phyloP scores from a whole-genome alignment of 148 eudicot species.

The Vaccinium macrocarpon region DNA sequence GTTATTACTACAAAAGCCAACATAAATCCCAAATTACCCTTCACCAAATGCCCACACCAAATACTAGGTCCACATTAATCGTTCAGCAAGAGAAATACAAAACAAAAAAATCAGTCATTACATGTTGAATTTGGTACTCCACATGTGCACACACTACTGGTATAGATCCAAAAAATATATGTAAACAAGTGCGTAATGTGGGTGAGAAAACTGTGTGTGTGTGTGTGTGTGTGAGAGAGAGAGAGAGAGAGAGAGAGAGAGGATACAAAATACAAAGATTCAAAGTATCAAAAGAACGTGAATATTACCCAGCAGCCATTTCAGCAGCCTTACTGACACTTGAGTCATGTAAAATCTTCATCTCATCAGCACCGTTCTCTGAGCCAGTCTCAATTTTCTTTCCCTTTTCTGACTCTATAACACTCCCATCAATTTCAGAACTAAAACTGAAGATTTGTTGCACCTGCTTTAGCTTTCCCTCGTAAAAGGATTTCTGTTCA shows the following conservation, averaged over 20 bases:
- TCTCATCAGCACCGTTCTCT: slow-evolving; percentile 53
- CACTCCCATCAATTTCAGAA: slow-evolving; percentile 50
- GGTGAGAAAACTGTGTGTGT: neutral
- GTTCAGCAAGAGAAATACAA: neutral
- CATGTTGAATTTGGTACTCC: neutral
- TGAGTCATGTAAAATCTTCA: slow-evolving; percentile 71
- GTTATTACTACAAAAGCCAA: neutral
- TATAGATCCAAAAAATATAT: neutral
- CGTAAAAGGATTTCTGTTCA: slow-evolving; percentile 71
- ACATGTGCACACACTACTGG: neutral
- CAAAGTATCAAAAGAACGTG: neutral
- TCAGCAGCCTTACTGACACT: slow-evolving; percentile 97
- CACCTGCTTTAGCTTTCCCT: slow-evolving; percentile 80
- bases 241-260: too few species aligned
- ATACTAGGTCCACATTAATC: neutral
- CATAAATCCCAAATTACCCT: neutral
- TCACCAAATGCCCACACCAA: neutral
- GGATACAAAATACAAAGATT: neutral
- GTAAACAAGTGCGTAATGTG: neutral
- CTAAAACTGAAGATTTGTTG: slow-evolving; percentile 75
- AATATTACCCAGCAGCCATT: slow-evolving; percentile 89
- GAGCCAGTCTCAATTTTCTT: slow-evolving; percentile 66
- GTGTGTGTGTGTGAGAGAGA: too few species aligned
- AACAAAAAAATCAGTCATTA: neutral
- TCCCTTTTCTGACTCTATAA: slow-evolving; percentile 60